A percentile compares a stretch with the other conserved stretches of the same genome.
These are phyloP conservation scores for Fusarium zealandicum DNA, from an alignment of 2,329 filamentous ascomycete species.

Conservation along the genomic window DNA sequence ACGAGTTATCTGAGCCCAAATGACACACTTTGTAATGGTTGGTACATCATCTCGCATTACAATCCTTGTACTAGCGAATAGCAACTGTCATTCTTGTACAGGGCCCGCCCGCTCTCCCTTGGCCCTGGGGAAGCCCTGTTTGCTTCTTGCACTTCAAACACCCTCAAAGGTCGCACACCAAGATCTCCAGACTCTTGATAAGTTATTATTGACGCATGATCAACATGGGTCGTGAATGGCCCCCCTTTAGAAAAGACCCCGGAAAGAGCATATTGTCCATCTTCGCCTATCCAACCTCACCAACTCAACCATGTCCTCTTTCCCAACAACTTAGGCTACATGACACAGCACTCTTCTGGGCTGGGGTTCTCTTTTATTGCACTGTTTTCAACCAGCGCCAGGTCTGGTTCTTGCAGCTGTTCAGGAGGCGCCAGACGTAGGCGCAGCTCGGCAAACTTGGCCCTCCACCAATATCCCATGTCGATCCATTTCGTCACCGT, in stretches of 20 bases:
- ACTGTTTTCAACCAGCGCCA: not conserved
- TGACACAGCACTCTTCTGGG: conserved; percentile 26
- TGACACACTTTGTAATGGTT: conserved; percentile 72
- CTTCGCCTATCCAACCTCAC: too few species aligned
- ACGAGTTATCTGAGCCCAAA: conserved; percentile 63
- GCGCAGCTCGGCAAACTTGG: conserved; percentile 22
- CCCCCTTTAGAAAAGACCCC: too few species aligned
- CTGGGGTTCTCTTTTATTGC: not conserved
- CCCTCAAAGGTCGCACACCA: not conserved
- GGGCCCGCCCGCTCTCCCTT: too few species aligned
- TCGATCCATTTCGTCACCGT: conserved; percentile 21
- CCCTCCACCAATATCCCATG: conserved; percentile 28
- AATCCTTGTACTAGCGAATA: not conserved
- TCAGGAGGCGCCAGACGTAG: conserved; percentile 12
- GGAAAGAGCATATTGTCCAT: too few species aligned
- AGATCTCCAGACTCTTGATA: not conserved
- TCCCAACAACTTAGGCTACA: too few species aligned
- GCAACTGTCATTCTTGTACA: too few species aligned
- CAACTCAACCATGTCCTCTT: too few species aligned
- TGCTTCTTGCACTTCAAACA: not conserved
- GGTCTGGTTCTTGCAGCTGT: not conserved
- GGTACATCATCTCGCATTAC: not conserved
- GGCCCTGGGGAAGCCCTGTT: not conserved
- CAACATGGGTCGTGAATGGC: not conserved
- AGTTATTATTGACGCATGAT: not conserved